These are phyloP conservation scores for Tuber indicum DNA, from an alignment of 495 filamentous ascomycete species.

Conservation along the genomic window DNA sequence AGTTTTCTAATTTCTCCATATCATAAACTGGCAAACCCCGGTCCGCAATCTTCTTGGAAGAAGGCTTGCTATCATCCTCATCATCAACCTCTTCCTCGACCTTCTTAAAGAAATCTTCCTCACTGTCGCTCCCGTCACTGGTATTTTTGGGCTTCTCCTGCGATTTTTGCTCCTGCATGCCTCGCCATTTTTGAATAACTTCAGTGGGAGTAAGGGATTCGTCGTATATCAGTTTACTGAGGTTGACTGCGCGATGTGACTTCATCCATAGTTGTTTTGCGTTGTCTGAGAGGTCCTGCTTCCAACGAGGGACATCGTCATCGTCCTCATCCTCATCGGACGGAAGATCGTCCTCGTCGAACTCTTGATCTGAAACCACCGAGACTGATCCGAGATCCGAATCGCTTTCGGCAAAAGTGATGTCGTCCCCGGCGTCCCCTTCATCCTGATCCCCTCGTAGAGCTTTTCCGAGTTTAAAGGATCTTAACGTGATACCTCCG, in stretches of 20 bases:
- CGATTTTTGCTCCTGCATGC: constrained; percentile 48
- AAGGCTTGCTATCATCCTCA: constrained; percentile 18
- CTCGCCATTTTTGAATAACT: constrained; percentile 71
- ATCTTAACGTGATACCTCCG: constrained; percentile 48
- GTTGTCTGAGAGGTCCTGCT: constrained; percentile 71
- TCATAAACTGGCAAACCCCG: constrained; percentile 71
- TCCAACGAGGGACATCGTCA: constrained; percentile 72
- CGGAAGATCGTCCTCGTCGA: constrained; percentile 56
- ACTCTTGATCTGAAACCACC: constrained; percentile 53
- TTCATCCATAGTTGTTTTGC: constrained; percentile 64
- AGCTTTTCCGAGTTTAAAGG: constrained; percentile 52
- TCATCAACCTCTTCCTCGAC: constrained; percentile 59
- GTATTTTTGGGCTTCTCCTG: constrained; percentile 48
- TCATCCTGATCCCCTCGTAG: constrained; percentile 48
- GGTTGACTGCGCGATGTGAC: constrained; percentile 66
- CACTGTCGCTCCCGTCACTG: constrained; percentile 57
- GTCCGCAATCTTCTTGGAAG: constrained; percentile 53
- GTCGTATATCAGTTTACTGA: constrained; percentile 85
- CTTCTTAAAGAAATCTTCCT: constrained; percentile 79
- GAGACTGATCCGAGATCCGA: constrained; percentile 90
- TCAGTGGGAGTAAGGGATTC: constrained; percentile 65
- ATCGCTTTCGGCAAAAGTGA: constrained; percentile 93
- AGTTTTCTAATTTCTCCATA: constrained; percentile 70
- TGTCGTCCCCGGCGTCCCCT: constrained; percentile 52
- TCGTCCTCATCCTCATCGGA: constrained; percentile 51